A percentile compares a stretch with the other conserved stretches of the same genome.
These are phyloP conservation scores for Neurospora sp. DNA, from an alignment of 495 filamentous ascomycete genomes.

Conservation along the genomic window DNA sequence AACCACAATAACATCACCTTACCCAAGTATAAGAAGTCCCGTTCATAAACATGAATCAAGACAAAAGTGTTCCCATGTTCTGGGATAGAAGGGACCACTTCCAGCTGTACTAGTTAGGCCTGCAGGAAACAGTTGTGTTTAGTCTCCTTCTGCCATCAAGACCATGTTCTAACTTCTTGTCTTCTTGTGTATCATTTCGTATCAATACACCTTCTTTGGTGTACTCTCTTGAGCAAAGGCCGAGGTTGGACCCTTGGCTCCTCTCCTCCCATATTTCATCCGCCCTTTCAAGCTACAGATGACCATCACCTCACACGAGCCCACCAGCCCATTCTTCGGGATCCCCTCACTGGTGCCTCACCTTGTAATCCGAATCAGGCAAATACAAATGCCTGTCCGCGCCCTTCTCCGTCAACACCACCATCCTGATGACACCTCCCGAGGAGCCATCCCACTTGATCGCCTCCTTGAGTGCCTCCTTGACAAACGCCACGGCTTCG, in stretches of 20 bases:
- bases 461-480: constrained; percentile 77
- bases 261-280: neutral
- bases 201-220: neutral
- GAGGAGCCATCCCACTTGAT: constrained; percentile 99
- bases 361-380: constrained; percentile 72
- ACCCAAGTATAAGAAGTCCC: neutral
- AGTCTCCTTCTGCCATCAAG: no score
- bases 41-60: neutral
- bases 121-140: no score
- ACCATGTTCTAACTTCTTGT: neutral
- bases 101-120: neutral
- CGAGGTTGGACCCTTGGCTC: neutral
- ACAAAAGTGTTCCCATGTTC: neutral
- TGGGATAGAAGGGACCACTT: neutral
- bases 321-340: neutral
- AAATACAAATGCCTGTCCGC: constrained; percentile 83
- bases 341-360: constrained; percentile 27
- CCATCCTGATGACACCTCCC: constrained; percentile 94
- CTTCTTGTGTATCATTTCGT: neutral
- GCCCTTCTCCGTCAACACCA: constrained; percentile 82
- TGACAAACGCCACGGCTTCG: constrained; percentile 89
- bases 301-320: neutral
- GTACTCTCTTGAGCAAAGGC: neutral
- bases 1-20: neutral
- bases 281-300: neutral